phyloP scores from a whole-genome alignment of 371 early-diverging fungal species.

The Coemansia sp. region DNA sequence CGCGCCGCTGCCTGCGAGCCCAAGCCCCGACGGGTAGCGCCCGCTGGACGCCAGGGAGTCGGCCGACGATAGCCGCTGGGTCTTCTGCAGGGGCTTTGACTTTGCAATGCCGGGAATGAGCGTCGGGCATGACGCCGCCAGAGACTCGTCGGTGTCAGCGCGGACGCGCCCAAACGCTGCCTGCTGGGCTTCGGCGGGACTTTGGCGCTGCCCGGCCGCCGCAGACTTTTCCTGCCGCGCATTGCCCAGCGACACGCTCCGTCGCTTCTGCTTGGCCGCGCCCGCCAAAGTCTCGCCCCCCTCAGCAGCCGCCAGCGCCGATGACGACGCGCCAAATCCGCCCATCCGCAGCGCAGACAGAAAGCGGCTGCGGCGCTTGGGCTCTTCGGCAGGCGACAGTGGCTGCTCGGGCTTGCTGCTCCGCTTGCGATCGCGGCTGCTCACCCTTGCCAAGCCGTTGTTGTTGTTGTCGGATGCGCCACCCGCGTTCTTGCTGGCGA shows the following conservation, averaged over 20 bases:
- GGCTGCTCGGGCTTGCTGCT: neutral
- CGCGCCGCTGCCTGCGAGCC: neutral
- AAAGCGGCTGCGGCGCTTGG: slow-evolving; percentile 41
- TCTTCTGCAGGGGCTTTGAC: neutral
- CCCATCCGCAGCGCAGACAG: slow-evolving; percentile 29
- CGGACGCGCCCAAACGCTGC: neutral
- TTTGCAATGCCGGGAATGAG: slow-evolving; percentile 9
- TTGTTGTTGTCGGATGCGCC: neutral
- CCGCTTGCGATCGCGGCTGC: neutral
- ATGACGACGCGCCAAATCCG: neutral
- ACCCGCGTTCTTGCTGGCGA: slow-evolving; percentile 19
- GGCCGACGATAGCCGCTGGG: slow-evolving; percentile 11
- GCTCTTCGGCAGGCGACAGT: neutral
- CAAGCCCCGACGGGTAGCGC: slow-evolving; percentile 31
- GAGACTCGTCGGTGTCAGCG: slow-evolving; percentile 13
- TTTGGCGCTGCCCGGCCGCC: neutral
- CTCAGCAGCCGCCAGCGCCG: neutral
- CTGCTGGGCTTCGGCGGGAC: neutral
- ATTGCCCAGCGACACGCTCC: slow-evolving; percentile 42
- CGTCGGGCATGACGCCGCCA: slow-evolving; percentile 35
- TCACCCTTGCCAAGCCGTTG: neutral
- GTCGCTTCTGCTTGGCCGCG: slow-evolving; percentile 14
- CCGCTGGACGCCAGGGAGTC: slow-evolving; percentile 18
- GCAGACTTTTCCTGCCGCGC: neutral
- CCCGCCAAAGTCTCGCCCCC: neutral